A percentile compares a stretch with the other conserved stretches of the same genome.
These are phyloP conservation scores for Chrysosporium queenslandicum DNA, from an alignment of 2,329 filamentous ascomycete species.

Conservation along the genomic window DNA sequence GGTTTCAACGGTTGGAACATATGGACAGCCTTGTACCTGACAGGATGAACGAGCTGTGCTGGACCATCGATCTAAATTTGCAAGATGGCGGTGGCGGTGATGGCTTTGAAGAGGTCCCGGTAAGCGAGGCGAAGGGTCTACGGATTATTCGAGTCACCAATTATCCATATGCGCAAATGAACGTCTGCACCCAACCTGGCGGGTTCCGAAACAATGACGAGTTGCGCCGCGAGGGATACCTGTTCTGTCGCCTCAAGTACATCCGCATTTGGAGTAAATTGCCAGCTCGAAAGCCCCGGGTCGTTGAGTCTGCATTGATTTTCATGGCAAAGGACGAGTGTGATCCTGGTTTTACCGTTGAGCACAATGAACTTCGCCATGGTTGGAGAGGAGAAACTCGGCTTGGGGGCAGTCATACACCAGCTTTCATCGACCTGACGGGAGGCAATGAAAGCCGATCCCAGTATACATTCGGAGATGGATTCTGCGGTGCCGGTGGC, in stretches of 20 bases:
- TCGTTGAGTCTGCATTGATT: conserved; percentile 21
- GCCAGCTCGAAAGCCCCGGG: background rate
- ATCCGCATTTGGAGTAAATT: conserved; percentile 14
- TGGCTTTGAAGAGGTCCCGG: conserved; percentile 31
- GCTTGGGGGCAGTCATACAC: conserved; percentile 23
- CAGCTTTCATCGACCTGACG: conserved; percentile 20
- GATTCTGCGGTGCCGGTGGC: conserved; percentile 64
- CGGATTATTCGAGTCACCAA: conserved; percentile 49
- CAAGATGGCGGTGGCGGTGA: conserved; percentile 25
- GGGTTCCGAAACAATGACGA: conserved; percentile 19
- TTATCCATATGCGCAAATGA: conserved; percentile 33
- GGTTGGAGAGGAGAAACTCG: conserved; percentile 28
- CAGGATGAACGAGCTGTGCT: conserved; percentile 39
- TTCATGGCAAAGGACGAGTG: conserved; percentile 27
- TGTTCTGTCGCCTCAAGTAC: conserved; percentile 30
- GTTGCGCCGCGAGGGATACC: conserved; percentile 24
- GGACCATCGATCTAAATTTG: conserved; percentile 23
- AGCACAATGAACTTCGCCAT: conserved; percentile 20
- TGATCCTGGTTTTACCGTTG: conserved; percentile 19
- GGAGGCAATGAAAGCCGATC: background rate
- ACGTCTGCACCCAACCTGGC: background rate
- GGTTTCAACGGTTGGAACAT: conserved; percentile 26
- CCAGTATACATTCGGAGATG: conserved; percentile 59
- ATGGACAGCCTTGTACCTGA: conserved; percentile 31
- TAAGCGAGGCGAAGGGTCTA: conserved; percentile 32